Evolutionary conservation across 441 rosid species (phyloP).

Genomic region (Erysimum pusillum): DNA sequence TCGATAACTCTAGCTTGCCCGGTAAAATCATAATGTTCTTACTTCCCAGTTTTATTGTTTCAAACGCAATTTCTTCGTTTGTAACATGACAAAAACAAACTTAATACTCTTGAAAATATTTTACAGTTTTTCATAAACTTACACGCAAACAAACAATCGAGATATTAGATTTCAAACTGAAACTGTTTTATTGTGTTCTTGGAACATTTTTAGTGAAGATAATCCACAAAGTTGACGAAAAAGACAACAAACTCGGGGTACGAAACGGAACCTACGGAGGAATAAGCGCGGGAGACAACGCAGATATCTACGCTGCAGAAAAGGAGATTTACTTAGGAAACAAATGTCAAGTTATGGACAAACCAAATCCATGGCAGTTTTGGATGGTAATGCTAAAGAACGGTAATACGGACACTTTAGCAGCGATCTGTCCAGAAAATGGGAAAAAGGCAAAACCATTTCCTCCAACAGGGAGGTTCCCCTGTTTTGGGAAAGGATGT

Average conservation of each 20-base stretch:
- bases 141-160: background rate
- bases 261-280: constrained; percentile 68
- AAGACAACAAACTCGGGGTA: constrained; percentile 76
- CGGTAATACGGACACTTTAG: constrained; percentile 73
- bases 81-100: background rate
- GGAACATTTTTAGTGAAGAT: constrained; percentile 37
- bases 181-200: constrained; percentile 35
- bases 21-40: constrained; percentile 34
- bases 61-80: background rate
- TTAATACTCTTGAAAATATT: background rate
- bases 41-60: background rate
- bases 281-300: constrained; percentile 43
- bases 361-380: constrained; percentile 84
- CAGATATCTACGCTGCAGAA: constrained; percentile 66
- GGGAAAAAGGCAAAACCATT: constrained; percentile 71
- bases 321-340: constrained; percentile 80
- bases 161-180: constrained; percentile 7
- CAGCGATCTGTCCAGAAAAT: constrained; percentile 72
- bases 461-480: constrained; percentile 61
- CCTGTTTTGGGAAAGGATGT: constrained; percentile 85
- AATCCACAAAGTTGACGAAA: constrained; percentile 72
- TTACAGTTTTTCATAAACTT: background rate
- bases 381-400: constrained; percentile 96
- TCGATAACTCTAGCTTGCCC: constrained; percentile 47
- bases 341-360: constrained; percentile 73